These are phyloP conservation scores for Dothideomycetes sp. DNA, from an alignment of 2,329 filamentous ascomycete species.

Conservation along the genomic window DNA sequence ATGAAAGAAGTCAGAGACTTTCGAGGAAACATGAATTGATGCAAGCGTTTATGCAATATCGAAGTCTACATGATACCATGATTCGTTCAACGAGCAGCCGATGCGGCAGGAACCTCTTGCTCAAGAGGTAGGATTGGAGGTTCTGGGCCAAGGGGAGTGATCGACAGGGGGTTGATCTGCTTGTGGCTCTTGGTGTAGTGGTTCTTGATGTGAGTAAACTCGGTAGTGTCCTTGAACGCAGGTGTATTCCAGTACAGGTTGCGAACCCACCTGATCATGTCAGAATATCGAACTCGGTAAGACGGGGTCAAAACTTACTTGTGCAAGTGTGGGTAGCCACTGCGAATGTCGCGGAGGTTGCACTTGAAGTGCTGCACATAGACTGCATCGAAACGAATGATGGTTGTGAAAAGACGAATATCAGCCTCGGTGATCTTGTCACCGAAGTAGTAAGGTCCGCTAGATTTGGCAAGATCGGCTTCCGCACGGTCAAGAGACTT, in stretches of 20 bases:
- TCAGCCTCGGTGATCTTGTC: constrained; percentile 41
- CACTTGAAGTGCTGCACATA: constrained; percentile 60
- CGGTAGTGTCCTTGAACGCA: constrained; percentile 72
- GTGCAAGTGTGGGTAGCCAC: constrained; percentile 73
- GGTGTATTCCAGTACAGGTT: constrained; percentile 74
- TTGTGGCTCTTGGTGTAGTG: constrained; percentile 59
- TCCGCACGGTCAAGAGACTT: constrained; percentile 40
- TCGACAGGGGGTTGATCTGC: constrained; percentile 56
- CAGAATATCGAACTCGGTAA: background rate
- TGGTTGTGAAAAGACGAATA: constrained; percentile 48
- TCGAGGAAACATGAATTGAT: no score
- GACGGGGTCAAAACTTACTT: constrained; percentile 22
- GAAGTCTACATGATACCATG: background rate
- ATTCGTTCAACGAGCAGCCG: constrained; percentile 5
- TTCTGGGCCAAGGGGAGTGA: constrained; percentile 77
- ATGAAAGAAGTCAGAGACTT: no score
- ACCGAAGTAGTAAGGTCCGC: constrained; percentile 40
- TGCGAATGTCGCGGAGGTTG: constrained; percentile 76
- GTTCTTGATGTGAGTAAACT: constrained; percentile 93
- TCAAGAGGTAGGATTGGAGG: constrained; percentile 71
- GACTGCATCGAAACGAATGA: constrained; percentile 50
- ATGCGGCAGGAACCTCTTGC: constrained; percentile 59
- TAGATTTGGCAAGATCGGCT: constrained; percentile 30
- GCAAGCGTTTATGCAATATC: no score
- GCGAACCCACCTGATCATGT: constrained; percentile 55